Conservation (phyloP, 2,329 filamentous ascomycete genomes). For the Sarocladiaceae sp. region DNA sequence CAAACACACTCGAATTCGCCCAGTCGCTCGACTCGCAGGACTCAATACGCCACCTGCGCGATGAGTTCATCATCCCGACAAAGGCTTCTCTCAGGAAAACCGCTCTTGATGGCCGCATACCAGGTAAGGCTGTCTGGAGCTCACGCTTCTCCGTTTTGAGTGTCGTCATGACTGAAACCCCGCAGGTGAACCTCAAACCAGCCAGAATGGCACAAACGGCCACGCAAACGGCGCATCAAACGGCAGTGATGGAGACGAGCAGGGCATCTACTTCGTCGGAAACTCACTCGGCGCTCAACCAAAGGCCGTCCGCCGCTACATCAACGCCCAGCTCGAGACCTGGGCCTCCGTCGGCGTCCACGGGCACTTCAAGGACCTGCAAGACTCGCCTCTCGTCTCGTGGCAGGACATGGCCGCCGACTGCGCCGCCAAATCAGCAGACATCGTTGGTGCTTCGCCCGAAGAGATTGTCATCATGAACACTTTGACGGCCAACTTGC, state of each 20-base stretch:
- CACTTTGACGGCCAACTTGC: constrained; percentile 74
- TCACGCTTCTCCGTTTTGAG: neutral
- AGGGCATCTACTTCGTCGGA: constrained; percentile 73
- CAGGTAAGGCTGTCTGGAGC: constrained; percentile 25
- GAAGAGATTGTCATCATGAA: constrained; percentile 84
- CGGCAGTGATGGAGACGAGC: constrained; percentile 25
- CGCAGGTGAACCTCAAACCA: neutral
- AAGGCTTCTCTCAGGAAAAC: constrained; percentile 63
- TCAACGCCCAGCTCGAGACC: constrained; percentile 69
- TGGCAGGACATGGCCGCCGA: constrained; percentile 78
- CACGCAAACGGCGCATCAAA: constrained; percentile 14
- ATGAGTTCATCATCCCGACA: constrained; percentile 72
- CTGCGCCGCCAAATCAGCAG: constrained; percentile 62
- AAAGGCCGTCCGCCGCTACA: constrained; percentile 54
- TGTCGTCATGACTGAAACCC: neutral
- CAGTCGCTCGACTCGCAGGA: constrained; percentile 53
- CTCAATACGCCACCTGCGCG: constrained; percentile 52
- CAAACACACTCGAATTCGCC: constrained; percentile 42
- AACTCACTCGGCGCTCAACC: constrained; percentile 87
- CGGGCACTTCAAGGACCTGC: constrained; percentile 69
- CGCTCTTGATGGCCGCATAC: constrained; percentile 41
- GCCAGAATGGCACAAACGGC: constrained; percentile 18
- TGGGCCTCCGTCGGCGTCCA: constrained; percentile 82
- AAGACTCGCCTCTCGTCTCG: constrained; percentile 59
- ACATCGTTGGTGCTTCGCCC: constrained; percentile 65